These are phyloP conservation scores for Plasmodium vivax DNA, from an alignment of 169 alveolate genomes.

Conservation along the genomic window DNA sequence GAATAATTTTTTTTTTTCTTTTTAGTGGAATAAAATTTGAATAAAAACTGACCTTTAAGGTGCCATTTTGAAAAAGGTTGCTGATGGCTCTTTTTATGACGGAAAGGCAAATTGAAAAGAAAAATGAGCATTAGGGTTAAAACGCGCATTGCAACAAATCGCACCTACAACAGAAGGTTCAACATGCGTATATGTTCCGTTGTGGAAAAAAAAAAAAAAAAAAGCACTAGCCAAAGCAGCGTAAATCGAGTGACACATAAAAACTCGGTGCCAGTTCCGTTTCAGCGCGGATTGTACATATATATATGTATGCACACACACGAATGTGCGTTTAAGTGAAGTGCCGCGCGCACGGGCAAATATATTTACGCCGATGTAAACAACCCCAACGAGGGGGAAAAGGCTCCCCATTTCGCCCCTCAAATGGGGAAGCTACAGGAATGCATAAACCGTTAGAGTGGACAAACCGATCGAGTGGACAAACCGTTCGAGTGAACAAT, in stretches of 20 bases:
- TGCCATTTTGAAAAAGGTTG: background rate
- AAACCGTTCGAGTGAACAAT: background rate
- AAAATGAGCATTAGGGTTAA: background rate
- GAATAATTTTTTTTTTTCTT: background rate
- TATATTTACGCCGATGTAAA: background rate
- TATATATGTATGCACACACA: background rate
- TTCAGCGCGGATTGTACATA: background rate
- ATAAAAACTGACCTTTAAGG: background rate
- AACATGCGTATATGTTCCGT: background rate
- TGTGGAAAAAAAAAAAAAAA: background rate
- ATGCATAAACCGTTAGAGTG: background rate
- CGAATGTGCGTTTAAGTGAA: background rate
- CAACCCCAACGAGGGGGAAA: background rate
- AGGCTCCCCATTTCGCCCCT: background rate
- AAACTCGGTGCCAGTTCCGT: background rate
- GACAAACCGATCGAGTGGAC: no score
- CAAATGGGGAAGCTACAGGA: background rate
- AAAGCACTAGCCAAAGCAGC: background rate
- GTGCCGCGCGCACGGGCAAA: background rate
- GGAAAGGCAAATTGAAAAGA: background rate
- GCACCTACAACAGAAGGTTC: background rate
- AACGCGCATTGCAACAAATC: background rate
- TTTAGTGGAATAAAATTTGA: background rate
- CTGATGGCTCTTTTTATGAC: background rate
- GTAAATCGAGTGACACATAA: background rate